Evolutionary conservation across 1,139 yeast genomes (phyloP), one percentile per base, ranked within the genome.

Genomic region (Kluyveromyces marxianus): DNA sequence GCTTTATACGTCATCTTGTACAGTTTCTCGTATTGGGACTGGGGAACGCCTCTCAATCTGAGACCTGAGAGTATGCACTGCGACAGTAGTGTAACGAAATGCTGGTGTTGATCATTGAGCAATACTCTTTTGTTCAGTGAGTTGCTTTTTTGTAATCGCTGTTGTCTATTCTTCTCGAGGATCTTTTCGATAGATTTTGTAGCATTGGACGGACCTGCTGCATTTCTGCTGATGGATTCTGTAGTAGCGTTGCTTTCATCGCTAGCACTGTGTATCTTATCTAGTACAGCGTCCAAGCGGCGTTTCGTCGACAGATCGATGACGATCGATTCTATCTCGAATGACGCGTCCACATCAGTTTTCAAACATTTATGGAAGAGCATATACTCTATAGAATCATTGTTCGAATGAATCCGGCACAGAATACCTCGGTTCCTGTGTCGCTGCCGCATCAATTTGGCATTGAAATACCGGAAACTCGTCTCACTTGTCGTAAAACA

Each of bases 1-100:
- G 66, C 60, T 36, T 54, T 48, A 43, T 57, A 59, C 1, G 66
- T 60, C 53, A 57, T 58, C 50, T 57, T 58, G 51, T 55, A 62
- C 39, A 62, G 44, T 40, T 55, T 52, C 27, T 59, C 62, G 42
- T 57, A 59, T 28, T 55, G 55, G 3, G 55, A 48, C 37, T 56
- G 60, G 2, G 61, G 57, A n/a, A 61, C 52, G 3, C 58, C 62
- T 35, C 67, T 49, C 28, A 62, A 44, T 35, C 66, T 51, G 28
- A 62, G 47, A 3, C 66, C 67, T 34, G 62, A 55, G 2, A 60
- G 52, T 24, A 62, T 59, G 40, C 62, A 48, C 41, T 53, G 55
- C 0, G 65, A 59, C 14, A 61, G 44, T n/a, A 59, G 57, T 8
- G 60, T 57, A 36, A 56, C 54, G 42, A 61, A 58, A 27, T 55